Evolutionary conservation across 345 rosid genomes (phyloP), one percentile per base, ranked within the genome.

Genomic region (Eucalyptus pauciflora): DNA sequence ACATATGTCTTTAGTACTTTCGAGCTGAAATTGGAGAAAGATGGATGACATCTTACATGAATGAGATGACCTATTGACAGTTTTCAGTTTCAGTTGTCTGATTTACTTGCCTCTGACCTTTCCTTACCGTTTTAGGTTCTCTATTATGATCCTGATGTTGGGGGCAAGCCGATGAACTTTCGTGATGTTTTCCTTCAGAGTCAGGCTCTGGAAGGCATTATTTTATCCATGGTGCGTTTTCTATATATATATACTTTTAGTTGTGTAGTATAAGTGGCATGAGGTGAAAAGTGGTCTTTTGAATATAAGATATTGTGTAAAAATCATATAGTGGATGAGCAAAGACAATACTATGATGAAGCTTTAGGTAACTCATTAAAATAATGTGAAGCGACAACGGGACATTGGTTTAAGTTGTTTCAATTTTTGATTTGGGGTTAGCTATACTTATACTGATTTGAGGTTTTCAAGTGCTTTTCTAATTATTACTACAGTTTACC

Each of bases 161-260:
- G 97, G 76, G 98, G 98, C 58, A 95, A 93, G 87, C 99, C 98
- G 37, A 92, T 98, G 92, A 96, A 92, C 86, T 98, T 98, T 89
- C 96, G 96, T 54, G 97, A 97, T 91, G 97, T 98, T 92, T 98
- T 98, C 88, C 97, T 98, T 86, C 98, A 91, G 91, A 98, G 99
- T 92, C 99, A 98, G 92, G 99, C 99, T 88, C 92, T 98, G 91
- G 99, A 98, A 92, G 97, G 96, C 90, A 95, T 98, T 88, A 92
- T 93, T 22, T 88, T 96, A 90, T 95, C 99, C 86, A 96, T 95
- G 99, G 99, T 97, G 94, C 43, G 92, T 52, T 86, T 54, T 29
- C 33, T 86, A 33, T 43, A 33, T 16, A 20, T 37, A 27, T 25
- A 46, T 45, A 49, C 18, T 18, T 49, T 51, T 86, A 31, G 58